Evolutionary conservation across 768 basidiomycete genomes (phyloP).

Genomic region (Lactifluus pinguis): DNA sequence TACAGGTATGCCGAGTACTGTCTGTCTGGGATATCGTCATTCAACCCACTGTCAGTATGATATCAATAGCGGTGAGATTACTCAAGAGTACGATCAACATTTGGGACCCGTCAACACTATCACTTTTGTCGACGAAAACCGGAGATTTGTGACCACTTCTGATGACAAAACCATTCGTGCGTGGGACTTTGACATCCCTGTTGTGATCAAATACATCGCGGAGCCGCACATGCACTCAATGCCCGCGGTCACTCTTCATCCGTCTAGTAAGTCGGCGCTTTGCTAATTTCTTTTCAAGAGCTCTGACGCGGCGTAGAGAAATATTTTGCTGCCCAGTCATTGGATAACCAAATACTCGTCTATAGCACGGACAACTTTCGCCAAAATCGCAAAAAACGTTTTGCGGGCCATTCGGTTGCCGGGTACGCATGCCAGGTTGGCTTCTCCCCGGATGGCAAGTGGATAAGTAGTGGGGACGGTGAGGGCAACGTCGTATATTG

Average conservation of each 20-base stretch:
- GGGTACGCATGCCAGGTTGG: slow-evolving; percentile 97
- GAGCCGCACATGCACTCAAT: slow-evolving; percentile 99
- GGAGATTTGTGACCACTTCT: slow-evolving; percentile 94
- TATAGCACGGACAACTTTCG: slow-evolving; percentile 98
- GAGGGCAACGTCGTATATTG: slow-evolving; percentile 95
- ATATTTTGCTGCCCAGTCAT: slow-evolving; percentile 94
- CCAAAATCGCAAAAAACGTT: slow-evolving; percentile 97
- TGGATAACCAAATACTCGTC: slow-evolving; percentile 97
- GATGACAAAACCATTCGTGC: slow-evolving; percentile 99
- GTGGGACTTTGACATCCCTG: slow-evolving; percentile 99
- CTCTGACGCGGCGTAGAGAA: slow-evolving; percentile 50
- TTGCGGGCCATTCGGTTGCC: slow-evolving; percentile 93
- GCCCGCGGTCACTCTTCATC: slow-evolving; percentile 95
- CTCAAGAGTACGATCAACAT: slow-evolving; percentile 98
- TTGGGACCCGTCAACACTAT: slow-evolving; percentile 97
- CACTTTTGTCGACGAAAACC: slow-evolving; percentile 97
- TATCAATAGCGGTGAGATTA: slow-evolving; percentile 89
- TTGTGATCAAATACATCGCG: slow-evolving; percentile 98
- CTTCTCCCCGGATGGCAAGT: slow-evolving; percentile 97
- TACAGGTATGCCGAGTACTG: slow-evolving; percentile 54
- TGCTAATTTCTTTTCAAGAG: slow-evolving; percentile 5
- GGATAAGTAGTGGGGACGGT: slow-evolving; percentile 95
- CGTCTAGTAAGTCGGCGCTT: slow-evolving; percentile 64
- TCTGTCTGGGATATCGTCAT: slow-evolving; percentile 8
- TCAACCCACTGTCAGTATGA: slow-evolving; percentile 58